A percentile compares a stretch with the other conserved stretches of the same genome.
Evolutionary conservation across 495 filamentous ascomycete genomes (phyloP).

Genomic region (Bacidia gigantensis): DNA sequence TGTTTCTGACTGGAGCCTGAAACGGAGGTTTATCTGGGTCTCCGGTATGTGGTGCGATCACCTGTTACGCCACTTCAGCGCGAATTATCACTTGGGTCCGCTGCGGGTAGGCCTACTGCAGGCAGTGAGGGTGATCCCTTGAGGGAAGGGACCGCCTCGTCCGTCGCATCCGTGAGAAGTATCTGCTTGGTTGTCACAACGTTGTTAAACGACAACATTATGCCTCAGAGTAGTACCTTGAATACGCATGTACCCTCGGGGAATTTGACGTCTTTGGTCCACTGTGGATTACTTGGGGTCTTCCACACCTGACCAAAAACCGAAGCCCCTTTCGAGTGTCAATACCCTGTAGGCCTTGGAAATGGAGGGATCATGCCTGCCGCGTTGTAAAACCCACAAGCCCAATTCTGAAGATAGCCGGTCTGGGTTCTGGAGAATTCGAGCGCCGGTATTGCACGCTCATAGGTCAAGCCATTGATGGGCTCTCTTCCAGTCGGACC

Average conservation of each 20-base stretch:
- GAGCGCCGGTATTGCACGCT: neutral
- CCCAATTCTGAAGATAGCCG: neutral
- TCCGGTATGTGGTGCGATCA: neutral
- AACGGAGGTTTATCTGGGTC: neutral
- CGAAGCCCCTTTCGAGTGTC: neutral
- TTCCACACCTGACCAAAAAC: slow-evolving; percentile 1
- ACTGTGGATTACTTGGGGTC: neutral
- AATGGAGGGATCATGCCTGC: neutral
- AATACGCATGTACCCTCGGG: neutral
- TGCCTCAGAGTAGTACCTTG: too few species aligned
- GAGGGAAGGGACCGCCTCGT: neutral
- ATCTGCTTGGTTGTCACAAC: too few species aligned
- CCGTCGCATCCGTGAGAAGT: neutral
- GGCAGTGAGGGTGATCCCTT: neutral
- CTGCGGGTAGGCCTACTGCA: neutral
- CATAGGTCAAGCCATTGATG: neutral
- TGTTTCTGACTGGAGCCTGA: neutral
- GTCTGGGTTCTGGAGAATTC: neutral
- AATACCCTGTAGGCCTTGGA: neutral
- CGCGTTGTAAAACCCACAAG: neutral
- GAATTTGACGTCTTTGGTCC: neutral
- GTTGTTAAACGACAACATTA: too few species aligned
- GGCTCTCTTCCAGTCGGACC: neutral
- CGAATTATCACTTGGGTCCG: too few species aligned
- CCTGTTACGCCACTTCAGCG: too few species aligned